Percentiles rank a stretch among this genome's conserved stretches.
Evolutionary conservation across 2,329 filamentous ascomycete species (phyloP).

Genomic region (Cytospora piceae): DNA sequence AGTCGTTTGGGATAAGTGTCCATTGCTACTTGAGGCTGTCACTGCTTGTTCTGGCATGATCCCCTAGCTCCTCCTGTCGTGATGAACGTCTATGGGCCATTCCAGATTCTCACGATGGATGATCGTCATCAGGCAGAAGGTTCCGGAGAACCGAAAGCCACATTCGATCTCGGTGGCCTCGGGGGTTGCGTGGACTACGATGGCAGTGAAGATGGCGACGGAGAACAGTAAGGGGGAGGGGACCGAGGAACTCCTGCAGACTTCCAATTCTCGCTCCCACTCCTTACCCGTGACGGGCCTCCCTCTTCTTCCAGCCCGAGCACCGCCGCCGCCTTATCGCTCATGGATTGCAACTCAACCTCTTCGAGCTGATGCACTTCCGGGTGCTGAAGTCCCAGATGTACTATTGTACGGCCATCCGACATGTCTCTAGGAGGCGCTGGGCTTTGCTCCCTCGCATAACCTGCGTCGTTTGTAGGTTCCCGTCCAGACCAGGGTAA

Average conservation of each 20-base stretch:
- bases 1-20: not conserved
- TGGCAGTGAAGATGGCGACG: not conserved
- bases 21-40: not conserved
- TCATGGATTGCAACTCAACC: not conserved
- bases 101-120: not conserved
- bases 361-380: not conserved
- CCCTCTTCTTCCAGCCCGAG: not conserved
- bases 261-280: not conserved
- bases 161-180: not conserved
- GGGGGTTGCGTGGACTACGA: not conserved
- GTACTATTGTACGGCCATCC: not conserved
- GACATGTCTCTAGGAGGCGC: not conserved
- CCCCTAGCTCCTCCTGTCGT: not conserved
- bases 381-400: not conserved
- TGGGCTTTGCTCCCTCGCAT: not conserved
- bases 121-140: not conserved
- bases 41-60: not conserved
- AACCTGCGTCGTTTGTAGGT: not conserved
- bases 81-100: not conserved
- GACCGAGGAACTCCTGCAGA: not conserved
- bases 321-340: not conserved
- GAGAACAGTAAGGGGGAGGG: not conserved
- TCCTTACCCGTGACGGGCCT: not conserved
- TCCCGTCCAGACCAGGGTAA: not conserved
- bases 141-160: not conserved